These are phyloP conservation scores for Ensete ventricosum DNA, from an alignment of 176 grass and related monocot genomes.

Conservation along the genomic window DNA sequence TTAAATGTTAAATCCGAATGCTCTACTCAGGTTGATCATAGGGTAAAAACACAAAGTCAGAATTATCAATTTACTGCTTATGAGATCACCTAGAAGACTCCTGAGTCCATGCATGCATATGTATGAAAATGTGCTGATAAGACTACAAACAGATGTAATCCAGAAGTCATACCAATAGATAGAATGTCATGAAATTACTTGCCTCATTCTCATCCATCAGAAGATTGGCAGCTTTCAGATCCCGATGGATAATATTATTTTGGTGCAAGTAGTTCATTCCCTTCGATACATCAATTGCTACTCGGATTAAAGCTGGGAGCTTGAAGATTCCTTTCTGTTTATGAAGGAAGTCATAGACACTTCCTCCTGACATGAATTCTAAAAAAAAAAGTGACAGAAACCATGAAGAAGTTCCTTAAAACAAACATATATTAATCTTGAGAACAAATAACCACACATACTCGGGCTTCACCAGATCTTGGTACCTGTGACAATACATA, in stretches of 20 bases:
- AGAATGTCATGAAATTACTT: conserved; percentile 25
- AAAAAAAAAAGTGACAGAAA: conserved; percentile 15
- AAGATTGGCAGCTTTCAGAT: conserved; percentile 98
- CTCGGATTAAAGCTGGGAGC: conserved; percentile 70
- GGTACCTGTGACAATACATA: conserved; percentile 96
- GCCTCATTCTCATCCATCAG: conserved; percentile 98
- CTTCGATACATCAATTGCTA: conserved; percentile 97
- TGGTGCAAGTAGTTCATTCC: conserved; percentile 99
- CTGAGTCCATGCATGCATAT: background rate
- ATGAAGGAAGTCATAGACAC: conserved; percentile 95
- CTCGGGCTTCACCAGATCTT: background rate
- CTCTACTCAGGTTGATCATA: background rate
- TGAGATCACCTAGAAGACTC: background rate
- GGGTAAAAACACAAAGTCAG: background rate
- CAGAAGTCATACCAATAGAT: background rate
- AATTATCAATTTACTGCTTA: background rate
- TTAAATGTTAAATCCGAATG: background rate
- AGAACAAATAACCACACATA: background rate
- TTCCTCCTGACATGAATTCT: conserved; percentile 96
- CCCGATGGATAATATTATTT: conserved; percentile 97
- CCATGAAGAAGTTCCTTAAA: background rate
- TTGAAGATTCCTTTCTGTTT: conserved; percentile 90
- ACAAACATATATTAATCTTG: background rate
- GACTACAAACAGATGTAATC: background rate
- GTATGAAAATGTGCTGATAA: background rate